Base-by-base conservation (phyloP, 176 grass and related monocot genomes). In the Areca catechu region DNA sequence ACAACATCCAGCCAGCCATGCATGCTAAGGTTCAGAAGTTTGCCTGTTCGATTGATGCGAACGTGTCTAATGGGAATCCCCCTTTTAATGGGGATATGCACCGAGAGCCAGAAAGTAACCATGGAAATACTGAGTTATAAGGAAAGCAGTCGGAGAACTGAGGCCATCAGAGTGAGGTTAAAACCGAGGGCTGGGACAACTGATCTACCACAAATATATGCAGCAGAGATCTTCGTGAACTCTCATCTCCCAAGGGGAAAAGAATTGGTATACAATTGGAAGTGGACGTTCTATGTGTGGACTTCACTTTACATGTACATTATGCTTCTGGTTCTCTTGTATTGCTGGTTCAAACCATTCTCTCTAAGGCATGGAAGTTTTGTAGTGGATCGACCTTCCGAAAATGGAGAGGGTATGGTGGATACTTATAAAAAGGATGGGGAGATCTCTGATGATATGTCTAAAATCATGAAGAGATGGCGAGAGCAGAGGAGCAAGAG, bases 121-220 rank as follows among this genome's bases (percentile, higher is more conserved):
- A 71, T 82, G 18, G 59, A 74, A 37, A 55, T 82, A 21, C 52
- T 82, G 55, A 25, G 19, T 4, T 76, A 76, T 51, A 76, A 43
- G 19, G 79, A 82, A 51, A 71, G 43, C 3, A 19, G 48, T 2
- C 29, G 20, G 47, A 57, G 56, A 21, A 82, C 65, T 10, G 57
- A 71, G 34, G 9, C 25, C 24, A 49, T 82, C 16, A 57, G 49
- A 29, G 66, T 82, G 53, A 75, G 57, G 51, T 19, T 82, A 53
- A 70, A 71, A 25, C 79, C 79, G 22, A 82, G 72, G 71, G 60
- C 79, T 28, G 72, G 72, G 7, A 61, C 71, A 7, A 62, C 30
- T 7, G 79, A 82, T 57, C 59, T 82, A 16, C 79, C 79, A 18
- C 79, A 82, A 16, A 22, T 82, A 24, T 76, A 82, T 6, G 63